These are phyloP conservation scores for Aschersonia sp. DNA, from an alignment of 2,329 filamentous ascomycete genomes.

Conservation along the genomic window DNA sequence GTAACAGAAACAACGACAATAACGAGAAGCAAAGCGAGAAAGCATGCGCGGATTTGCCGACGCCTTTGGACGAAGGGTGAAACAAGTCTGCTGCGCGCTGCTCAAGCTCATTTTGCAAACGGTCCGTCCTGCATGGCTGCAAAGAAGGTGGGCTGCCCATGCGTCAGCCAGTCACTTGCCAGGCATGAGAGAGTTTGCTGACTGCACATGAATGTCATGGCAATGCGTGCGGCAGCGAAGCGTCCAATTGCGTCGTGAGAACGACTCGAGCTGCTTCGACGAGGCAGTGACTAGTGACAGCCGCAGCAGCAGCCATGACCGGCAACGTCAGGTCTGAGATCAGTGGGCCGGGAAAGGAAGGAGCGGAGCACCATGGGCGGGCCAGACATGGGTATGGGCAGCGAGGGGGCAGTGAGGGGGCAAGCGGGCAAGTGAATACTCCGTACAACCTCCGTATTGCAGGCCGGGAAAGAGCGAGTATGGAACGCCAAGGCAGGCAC, in stretches of 20 bases:
- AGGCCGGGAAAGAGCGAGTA: not conserved
- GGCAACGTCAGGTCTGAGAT: not conserved
- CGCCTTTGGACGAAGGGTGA: not conserved
- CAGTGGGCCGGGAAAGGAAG: not conserved
- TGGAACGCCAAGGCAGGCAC: not conserved
- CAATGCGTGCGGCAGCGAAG: not conserved
- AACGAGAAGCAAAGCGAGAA: not conserved
- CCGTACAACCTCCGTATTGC: no score
- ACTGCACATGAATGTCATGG: not conserved
- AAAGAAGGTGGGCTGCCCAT: not conserved
- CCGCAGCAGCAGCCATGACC: not conserved
- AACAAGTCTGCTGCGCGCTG: not conserved
- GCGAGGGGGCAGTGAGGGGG: no score
- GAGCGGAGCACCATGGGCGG: not conserved
- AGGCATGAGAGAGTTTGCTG: not conserved
- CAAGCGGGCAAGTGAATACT: no score
- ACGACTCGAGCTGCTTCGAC: not conserved
- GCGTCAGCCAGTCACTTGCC: not conserved
- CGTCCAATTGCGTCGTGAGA: not conserved
- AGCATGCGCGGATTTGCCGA: not conserved
- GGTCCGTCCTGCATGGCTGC: not conserved
- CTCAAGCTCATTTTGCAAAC: not conserved
- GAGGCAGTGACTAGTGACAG: not conserved
- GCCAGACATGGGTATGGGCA: no score
- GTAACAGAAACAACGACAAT: not conserved